Evolutionary conservation across 257 asterid species (phyloP).

Genomic region (Rauvolfia tetraphylla): DNA sequence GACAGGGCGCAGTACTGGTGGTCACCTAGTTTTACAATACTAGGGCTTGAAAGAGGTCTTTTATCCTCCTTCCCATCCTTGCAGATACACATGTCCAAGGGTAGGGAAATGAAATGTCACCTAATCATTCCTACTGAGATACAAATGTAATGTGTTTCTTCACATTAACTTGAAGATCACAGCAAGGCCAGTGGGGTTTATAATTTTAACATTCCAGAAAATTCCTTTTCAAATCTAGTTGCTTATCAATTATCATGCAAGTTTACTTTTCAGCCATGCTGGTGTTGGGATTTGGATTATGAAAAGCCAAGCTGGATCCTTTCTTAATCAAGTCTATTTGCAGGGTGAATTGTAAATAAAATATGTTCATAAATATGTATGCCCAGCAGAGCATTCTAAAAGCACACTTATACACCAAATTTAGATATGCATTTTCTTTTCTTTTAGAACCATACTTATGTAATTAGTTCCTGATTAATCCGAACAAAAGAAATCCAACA

Average conservation of each 20-base stretch:
- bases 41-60: neutral
- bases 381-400: neutral
- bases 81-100: neutral
- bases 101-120: conserved; percentile 3
- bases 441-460: neutral
- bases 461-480: neutral
- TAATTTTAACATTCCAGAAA: too few species aligned
- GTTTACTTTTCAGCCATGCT: neutral
- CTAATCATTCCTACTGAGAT: neutral
- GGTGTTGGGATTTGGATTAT: neutral
- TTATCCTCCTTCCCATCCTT: neutral
- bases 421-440: neutral
- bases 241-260: neutral
- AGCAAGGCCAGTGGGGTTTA: neutral
- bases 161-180: neutral
- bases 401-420: neutral
- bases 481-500: neutral
- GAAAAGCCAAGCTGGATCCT: neutral
- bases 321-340: neutral
- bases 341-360: neutral
- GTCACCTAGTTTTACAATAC: neutral
- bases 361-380: neutral
- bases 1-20: neutral
- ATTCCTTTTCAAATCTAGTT: neutral
- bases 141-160: neutral